Evolutionary conservation across 2,329 filamentous ascomycete species (phyloP).

Genomic region (Davidsoniella virescens): DNA sequence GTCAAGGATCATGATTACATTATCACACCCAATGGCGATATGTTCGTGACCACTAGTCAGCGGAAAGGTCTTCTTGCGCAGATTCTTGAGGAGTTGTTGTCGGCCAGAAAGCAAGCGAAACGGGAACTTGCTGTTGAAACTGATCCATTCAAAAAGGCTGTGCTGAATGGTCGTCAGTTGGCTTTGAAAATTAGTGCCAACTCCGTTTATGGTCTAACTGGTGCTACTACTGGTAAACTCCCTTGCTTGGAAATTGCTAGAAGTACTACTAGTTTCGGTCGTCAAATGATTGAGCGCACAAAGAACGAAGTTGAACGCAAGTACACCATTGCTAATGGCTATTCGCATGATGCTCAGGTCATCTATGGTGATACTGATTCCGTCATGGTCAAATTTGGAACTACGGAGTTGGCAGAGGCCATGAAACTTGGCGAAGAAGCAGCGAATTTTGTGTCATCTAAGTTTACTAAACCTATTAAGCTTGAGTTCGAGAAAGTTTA

Average conservation of each 20-base stretch:
- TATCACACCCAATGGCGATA: constrained; percentile 82
- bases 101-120: constrained; percentile 90
- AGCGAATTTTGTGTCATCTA: constrained; percentile 69
- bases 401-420: constrained; percentile 65
- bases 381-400: constrained; percentile 98
- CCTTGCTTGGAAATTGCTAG: constrained; percentile 91
- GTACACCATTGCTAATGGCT: constrained; percentile 88
- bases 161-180: constrained; percentile 90
- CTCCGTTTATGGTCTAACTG: constrained; percentile 92
- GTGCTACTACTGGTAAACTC: constrained; percentile 87
- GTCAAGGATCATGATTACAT: constrained; percentile 92
- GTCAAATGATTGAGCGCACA: constrained; percentile 97
- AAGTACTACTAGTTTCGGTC: constrained; percentile 91
- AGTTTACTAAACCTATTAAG: constrained; percentile 95
- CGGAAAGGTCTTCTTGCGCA: constrained; percentile 85
- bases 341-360: constrained; percentile 85
- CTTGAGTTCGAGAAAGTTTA: constrained; percentile 99
- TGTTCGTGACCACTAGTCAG: constrained; percentile 76
- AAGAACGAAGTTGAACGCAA: constrained; percentile 85
- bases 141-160: constrained; percentile 94
- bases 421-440: constrained; percentile 96
- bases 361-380: constrained; percentile 99
- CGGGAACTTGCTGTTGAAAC: constrained; percentile 75
- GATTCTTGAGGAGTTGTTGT: constrained; percentile 83
- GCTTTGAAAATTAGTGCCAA: constrained; percentile 95